Conservation (phyloP, 1,284 basidiomycete genomes). For the Boletus semigastroideus region DNA sequence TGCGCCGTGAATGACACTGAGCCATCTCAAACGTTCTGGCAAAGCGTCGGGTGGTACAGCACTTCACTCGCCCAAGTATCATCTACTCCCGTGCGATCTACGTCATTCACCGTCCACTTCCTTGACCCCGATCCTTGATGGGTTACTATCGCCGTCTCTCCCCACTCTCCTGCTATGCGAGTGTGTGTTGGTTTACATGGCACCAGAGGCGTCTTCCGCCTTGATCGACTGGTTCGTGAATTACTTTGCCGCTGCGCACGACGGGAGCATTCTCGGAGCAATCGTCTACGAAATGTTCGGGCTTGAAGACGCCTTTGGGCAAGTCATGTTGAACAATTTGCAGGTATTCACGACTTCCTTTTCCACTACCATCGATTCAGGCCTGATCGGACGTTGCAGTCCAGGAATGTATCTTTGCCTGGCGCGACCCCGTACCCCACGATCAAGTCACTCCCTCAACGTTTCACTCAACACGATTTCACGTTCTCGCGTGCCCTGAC, state of each 20-base stretch:
- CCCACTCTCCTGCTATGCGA: conserved; percentile 84
- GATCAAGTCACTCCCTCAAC: conserved; percentile 50
- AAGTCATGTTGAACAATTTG: conserved; percentile 85
- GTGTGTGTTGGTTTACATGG: conserved; percentile 89
- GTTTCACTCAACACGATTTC: conserved; percentile 66
- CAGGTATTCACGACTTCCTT: conserved; percentile 62
- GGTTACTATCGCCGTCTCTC: conserved; percentile 56
- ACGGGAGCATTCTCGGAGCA: conserved; percentile 41
- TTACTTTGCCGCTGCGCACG: conserved; percentile 40
- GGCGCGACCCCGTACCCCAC: conserved; percentile 61
- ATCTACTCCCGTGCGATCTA: conserved; percentile 76
- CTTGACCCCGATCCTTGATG: conserved; percentile 40
- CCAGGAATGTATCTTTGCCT: conserved; percentile 72
- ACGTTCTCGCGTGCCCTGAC: conserved; percentile 23
- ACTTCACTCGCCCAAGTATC: conserved; percentile 66
- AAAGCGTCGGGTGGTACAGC: conserved; percentile 68
- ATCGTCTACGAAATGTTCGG: conserved; percentile 92
- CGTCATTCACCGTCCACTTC: conserved; percentile 49
- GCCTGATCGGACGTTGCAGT: conserved; percentile 41
- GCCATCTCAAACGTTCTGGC: conserved; percentile 7
- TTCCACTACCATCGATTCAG: conserved; percentile 30
- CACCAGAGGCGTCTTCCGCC: conserved; percentile 48
- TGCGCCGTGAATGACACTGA: not conserved
- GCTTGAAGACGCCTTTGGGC: conserved; percentile 80
- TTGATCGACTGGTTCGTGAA: conserved; percentile 78